Evolutionary conservation across 257 asterid genomes (phyloP), one percentile per base, ranked within the genome.

Genomic region (Coffea canephora): DNA sequence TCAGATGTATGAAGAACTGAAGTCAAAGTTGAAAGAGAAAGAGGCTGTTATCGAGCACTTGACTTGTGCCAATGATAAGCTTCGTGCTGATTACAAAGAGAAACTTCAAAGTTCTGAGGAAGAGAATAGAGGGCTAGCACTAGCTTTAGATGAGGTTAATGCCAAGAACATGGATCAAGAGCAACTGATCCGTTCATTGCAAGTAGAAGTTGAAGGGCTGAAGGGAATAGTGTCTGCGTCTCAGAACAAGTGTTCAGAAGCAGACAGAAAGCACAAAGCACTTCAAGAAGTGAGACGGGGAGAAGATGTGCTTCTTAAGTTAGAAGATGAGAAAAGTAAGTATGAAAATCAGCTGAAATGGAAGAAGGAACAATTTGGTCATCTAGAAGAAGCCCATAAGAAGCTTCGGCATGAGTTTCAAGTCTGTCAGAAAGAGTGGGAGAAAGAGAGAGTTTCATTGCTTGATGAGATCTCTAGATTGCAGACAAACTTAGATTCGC

Each of bases 331-430:
- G 74, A 90, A 82, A 49, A 87, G 72, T 81, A 93, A 86, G 85
- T 75, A 85, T 39, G 89, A 90, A 81, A 90, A 90, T 80, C 93
- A 89, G 87, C 89, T 94, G 84, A 93, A 94, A 82, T 93, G 97
- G 97, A 93, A 91, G 89, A 94, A 87, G 82, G 98, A 94, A 80
- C 97, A 91, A 83, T 94, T 94, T 77, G 78, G 80, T 80, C 98
- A 90, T 83, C 82, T 94, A 81, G 89, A 91, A 82, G 97, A 93
- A 84, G 97, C 97, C 82, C 91, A 94, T 79, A 82, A 87, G 75
- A 90, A 90, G 87, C 92, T 93, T 79, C 83, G 81, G 13, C 83
- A 76, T 81, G 82, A 90, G 69, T 83, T 87, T 27, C 90, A 70
- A 67, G 86, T 27, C 76, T 91, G 79, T 83, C 96, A 89, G 74